Conservation (phyloP, 805 yeast genomes). For the Candida pini region DNA sequence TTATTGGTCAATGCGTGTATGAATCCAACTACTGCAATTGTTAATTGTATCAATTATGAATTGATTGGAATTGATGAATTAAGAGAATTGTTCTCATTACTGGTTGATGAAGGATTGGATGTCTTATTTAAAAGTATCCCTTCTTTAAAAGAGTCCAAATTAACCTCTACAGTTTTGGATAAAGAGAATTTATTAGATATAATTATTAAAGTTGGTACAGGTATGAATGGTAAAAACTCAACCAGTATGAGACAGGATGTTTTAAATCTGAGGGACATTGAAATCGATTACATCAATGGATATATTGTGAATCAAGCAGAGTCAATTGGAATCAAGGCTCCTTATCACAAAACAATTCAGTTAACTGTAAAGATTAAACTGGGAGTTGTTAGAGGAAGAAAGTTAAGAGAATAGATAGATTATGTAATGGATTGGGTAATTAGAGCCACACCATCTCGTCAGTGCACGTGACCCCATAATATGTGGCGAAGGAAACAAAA, state of each 20-base stretch:
- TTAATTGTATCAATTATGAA: conserved; percentile 76
- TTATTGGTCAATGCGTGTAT: conserved; percentile 76
- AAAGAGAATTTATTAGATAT: conserved; percentile 30
- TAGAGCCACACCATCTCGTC: too few relatives aligned
- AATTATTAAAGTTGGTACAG: conserved; percentile 23
- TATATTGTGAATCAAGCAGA: conserved; percentile 56
- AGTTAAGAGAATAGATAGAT: not conserved
- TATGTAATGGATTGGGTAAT: too few relatives aligned
- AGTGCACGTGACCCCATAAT: not conserved
- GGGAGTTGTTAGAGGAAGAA: conserved; percentile 12
- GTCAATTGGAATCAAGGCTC: conserved; percentile 36
- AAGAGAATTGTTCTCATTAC: conserved; percentile 29
- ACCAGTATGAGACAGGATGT: conserved; percentile 73
- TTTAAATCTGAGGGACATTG: conserved; percentile 51
- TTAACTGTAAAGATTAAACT: conserved; percentile 38
- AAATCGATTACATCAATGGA: conserved; percentile 81
- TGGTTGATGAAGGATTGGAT: conserved; percentile 41
- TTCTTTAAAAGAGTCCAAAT: conserved; percentile 24
- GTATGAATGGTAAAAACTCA: conserved; percentile 43
- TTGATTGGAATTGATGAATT: conserved; percentile 38
- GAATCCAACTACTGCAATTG: conserved; percentile 74
- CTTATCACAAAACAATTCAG: conserved; percentile 41
- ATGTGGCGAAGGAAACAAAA: too few relatives aligned
- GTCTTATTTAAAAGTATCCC: conserved; percentile 33
- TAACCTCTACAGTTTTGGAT: conserved; percentile 28